Percentiles rank a stretch among this genome's conserved stretches.
Conservation (phyloP, 2,329 filamentous ascomycete genomes). For the Aspergillus latus region DNA sequence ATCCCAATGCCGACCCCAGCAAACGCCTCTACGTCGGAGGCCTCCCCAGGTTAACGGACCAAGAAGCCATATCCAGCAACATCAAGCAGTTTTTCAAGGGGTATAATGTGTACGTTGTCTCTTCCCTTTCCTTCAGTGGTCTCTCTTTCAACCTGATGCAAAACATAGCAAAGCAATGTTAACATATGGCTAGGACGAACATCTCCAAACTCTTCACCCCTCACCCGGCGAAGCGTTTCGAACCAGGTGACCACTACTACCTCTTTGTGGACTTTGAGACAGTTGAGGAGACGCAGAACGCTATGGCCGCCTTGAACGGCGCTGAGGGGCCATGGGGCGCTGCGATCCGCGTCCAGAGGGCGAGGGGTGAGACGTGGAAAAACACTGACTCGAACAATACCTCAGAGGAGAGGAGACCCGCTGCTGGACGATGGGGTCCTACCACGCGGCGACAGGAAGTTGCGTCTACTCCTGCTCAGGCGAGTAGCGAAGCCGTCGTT, state of each 20-base stretch:
- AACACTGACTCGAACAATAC: conserved; percentile 19
- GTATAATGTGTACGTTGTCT: conserved; percentile 41
- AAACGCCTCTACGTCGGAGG: conserved; percentile 51
- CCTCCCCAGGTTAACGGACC: conserved; percentile 45
- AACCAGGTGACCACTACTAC: conserved; percentile 60
- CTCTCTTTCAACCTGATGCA: background rate
- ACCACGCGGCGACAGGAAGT: background rate
- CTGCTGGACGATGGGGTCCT: background rate
- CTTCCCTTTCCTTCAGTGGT: background rate
- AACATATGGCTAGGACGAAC: conserved; percentile 35
- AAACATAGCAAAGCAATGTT: background rate
- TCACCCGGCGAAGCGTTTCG: conserved; percentile 55
- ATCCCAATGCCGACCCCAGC: conserved; percentile 36
- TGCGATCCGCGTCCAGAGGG: conserved; percentile 41
- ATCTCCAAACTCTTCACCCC: conserved; percentile 59
- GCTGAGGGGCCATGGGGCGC: conserved; percentile 42
- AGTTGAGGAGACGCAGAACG: conserved; percentile 54
- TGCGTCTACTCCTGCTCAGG: background rate
- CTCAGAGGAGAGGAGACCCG: conserved; percentile 8
- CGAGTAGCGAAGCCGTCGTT: background rate
- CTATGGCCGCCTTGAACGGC: conserved; percentile 48
- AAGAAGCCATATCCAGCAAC: conserved; percentile 43
- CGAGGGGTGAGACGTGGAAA: conserved; percentile 38
- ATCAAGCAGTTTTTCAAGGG: conserved; percentile 48
- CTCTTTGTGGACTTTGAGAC: conserved; percentile 65